phyloP scores from a whole-genome alignment of 2,329 filamentous ascomycete genomes.

The Diaporthe humulicola region DNA sequence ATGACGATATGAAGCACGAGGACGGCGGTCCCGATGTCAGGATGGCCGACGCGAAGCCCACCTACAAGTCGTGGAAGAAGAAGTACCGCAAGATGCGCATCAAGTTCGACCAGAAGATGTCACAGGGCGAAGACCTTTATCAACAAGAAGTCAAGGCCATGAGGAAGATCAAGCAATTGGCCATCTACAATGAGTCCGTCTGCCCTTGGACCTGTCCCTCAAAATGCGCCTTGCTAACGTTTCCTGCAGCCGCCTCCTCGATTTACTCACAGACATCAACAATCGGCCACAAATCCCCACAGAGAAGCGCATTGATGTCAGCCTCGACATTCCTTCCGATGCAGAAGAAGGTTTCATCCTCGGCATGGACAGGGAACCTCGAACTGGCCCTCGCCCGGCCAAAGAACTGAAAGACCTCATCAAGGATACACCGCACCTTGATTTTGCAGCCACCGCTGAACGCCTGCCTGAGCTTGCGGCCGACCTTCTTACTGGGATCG shows the following conservation, averaged over 20 bases:
- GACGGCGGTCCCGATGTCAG: slow-evolving; percentile 52
- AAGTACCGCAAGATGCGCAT: slow-evolving; percentile 95
- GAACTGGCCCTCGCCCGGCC: slow-evolving; percentile 52
- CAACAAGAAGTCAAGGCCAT: slow-evolving; percentile 84
- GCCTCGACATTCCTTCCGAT: slow-evolving; percentile 58
- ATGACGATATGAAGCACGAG: slow-evolving; percentile 56
- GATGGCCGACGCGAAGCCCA: slow-evolving; percentile 61
- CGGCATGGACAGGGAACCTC: slow-evolving; percentile 84
- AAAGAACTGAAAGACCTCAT: slow-evolving; percentile 66
- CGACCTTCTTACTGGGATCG: slow-evolving; percentile 60
- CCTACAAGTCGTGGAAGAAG: slow-evolving; percentile 83
- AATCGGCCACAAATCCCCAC: slow-evolving; percentile 82
- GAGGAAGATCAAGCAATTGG: slow-evolving; percentile 84
- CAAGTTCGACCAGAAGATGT: slow-evolving; percentile 82
- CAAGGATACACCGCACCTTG: slow-evolving; percentile 64
- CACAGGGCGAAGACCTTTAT: slow-evolving; percentile 85
- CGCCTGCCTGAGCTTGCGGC: slow-evolving; percentile 70
- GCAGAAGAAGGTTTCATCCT: slow-evolving; percentile 72
- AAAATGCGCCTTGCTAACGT: slow-evolving; percentile 37
- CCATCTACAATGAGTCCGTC: slow-evolving; percentile 91
- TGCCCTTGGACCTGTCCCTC: neutral
- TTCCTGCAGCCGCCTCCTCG: slow-evolving; percentile 81
- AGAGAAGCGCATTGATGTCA: slow-evolving; percentile 81
- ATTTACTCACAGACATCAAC: slow-evolving; percentile 92
- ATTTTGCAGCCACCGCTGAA: slow-evolving; percentile 68